Evolutionary conservation across 2,329 filamentous ascomycete genomes (phyloP), one percentile per base, ranked within the genome.

Genomic region (Monosporascus sp.): DNA sequence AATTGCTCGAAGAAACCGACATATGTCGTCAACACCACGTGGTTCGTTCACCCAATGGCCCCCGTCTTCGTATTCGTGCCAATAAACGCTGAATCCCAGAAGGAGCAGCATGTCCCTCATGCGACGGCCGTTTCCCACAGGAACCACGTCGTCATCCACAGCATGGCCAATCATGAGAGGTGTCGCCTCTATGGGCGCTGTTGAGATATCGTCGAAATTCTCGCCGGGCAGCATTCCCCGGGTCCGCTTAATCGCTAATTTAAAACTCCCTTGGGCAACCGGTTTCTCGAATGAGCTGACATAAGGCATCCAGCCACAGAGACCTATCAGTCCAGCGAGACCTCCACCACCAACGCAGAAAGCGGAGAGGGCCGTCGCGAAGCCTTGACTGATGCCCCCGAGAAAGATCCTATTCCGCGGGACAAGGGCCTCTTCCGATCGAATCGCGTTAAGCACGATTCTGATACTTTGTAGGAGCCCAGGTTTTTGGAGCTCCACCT

Each of bases 301-400:
- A 34, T 34, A 51, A 8, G 64, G 63, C 51, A 64, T 53, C 68
- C 66, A 68, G 56, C 62, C 63, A 46, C 58, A 65, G 5, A 66
- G 54, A 6, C 66, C 67, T 14, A 66, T 51, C 27, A 68, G 56
- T 0, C 65, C 65, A 5, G 59, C 67, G 15, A 67, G 56, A 34
- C 31, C 31, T 3, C 31, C 45, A 2, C 50, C 50, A 6, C 46
- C 22, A 6, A 39, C 49, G 22, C 48, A 44, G 3, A 62, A 25
- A 34, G 55, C 45, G 6, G 61, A 54, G 15, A 63, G 47, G 0
- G 57, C 55, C 9, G 61, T 62, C 14, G 62, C 64, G 41, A 68
- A 69, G 5, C 67, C 68, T 51, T 69, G 63, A 31, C 66, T 68
- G 36, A 69, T 69, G 2, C 65, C 65, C 7, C 55, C 60, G 1